These are phyloP conservation scores for Gigaspora rosea DNA, from an alignment of 192 early-diverging fungal species.

Conservation along the genomic window DNA sequence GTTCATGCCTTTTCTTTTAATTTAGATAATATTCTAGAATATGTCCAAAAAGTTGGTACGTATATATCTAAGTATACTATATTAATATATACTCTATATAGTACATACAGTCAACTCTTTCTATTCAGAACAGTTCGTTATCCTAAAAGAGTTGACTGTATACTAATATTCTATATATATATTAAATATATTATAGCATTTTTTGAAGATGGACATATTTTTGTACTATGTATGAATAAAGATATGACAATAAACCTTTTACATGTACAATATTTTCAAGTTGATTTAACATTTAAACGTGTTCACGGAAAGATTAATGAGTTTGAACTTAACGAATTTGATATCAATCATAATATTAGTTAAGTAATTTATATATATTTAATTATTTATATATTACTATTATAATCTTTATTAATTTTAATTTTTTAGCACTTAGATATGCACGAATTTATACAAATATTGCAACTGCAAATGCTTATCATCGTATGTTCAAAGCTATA, in stretches of 20 bases:
- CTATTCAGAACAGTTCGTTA: too few species aligned
- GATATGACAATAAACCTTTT: background rate
- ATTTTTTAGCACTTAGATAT: background rate
- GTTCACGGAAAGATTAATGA: background rate
- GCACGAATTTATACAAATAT: constrained; percentile 1
- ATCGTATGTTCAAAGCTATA: background rate
- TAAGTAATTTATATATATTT: background rate
- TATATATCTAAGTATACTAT: background rate
- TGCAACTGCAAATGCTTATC: background rate
- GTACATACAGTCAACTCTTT: too few species aligned
- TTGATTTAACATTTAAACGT: constrained; percentile 12
- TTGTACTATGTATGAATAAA: background rate
- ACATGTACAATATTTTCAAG: background rate
- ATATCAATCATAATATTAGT: background rate
- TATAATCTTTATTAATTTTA: background rate
- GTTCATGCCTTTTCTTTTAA: background rate
- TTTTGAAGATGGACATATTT: background rate
- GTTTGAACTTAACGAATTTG: background rate
- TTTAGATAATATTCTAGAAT: background rate
- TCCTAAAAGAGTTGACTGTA: too few species aligned
- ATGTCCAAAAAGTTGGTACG: background rate
- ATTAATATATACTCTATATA: background rate
- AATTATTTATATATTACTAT: background rate
- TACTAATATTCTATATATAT: background rate
- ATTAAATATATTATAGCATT: background rate